phyloP scores from a whole-genome alignment of 106 monocot genomes.

The Allium fistulosum region DNA sequence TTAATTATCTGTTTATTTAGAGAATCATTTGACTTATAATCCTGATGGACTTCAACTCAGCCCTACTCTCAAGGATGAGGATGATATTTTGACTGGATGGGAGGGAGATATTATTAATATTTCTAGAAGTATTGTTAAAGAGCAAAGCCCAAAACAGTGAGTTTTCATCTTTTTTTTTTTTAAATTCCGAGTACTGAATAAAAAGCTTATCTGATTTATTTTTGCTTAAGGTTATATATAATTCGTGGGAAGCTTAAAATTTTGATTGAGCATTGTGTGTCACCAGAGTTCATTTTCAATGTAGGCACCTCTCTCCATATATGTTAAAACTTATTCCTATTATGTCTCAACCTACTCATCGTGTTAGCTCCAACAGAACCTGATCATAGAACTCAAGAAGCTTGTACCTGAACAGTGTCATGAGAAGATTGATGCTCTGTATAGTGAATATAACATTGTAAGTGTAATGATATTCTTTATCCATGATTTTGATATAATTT shows the following conservation, averaged over 20 bases:
- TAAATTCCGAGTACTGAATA: not conserved
- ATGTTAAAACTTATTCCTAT: not conserved
- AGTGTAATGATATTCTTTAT: not conserved
- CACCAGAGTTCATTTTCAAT: constrained; percentile 36
- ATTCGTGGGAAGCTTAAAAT: constrained; percentile 38
- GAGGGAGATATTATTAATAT: constrained; percentile 38
- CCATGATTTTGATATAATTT: not conserved
- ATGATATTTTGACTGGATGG: constrained; percentile 39
- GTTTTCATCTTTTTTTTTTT: constrained; percentile 1
- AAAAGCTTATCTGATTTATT: not conserved
- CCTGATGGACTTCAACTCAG: constrained; percentile 1
- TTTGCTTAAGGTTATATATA: constrained; percentile 22
- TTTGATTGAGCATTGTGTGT: constrained; percentile 38
- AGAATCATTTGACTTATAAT: too few species aligned
- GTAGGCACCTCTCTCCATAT: constrained; percentile 10
- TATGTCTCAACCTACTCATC: not conserved
- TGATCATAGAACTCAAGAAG: constrained; percentile 32
- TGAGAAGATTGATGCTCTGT: constrained; percentile 17
- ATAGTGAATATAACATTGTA: constrained; percentile 18
- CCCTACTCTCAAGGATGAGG: constrained; percentile 13
- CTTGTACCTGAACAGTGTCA: constrained; percentile 12
- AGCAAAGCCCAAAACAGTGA: constrained; percentile 41
- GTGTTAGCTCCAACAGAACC: constrained; percentile 6
- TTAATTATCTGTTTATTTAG: too few species aligned
- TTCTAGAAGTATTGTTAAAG: constrained; percentile 34